Evolutionary conservation across 345 rosid genomes (phyloP).

Genomic region (Eucalyptus brandiana): DNA sequence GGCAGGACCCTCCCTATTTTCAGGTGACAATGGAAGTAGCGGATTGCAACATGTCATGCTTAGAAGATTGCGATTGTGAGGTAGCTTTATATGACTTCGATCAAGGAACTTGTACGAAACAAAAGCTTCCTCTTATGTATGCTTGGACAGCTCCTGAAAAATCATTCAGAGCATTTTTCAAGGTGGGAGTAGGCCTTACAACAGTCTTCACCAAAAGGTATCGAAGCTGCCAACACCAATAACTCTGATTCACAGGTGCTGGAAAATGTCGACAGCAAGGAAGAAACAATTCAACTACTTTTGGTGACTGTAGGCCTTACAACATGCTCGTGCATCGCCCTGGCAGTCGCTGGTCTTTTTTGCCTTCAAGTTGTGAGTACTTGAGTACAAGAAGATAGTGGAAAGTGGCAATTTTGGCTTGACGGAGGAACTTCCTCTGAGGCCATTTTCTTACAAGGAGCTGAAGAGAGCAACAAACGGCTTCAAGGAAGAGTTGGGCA

Average conservation of each 20-base stretch:
- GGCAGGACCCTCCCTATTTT: background rate
- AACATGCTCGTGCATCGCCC: background rate
- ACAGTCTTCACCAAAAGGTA: background rate
- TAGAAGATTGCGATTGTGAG: background rate
- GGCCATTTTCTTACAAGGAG: background rate
- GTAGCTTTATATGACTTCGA: background rate
- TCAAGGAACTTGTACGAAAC: background rate
- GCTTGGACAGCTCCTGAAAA: background rate
- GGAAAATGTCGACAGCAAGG: background rate
- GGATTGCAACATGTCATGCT: background rate
- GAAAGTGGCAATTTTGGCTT: background rate
- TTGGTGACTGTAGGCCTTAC: background rate
- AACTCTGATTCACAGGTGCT: background rate
- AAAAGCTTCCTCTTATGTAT: background rate
- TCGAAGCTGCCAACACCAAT: background rate
- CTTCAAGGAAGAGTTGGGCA: background rate
- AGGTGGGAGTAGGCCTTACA: background rate
- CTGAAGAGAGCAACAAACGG: background rate
- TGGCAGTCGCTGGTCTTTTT: background rate
- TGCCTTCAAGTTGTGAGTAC: background rate
- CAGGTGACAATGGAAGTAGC: background rate
- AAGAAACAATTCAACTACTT: background rate
- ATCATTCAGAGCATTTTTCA: background rate
- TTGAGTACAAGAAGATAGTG: background rate
- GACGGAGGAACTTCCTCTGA: background rate